Conservation (phyloP, 2,329 filamentous ascomycete species). For the Coniosporium tulheliwenetii region DNA sequence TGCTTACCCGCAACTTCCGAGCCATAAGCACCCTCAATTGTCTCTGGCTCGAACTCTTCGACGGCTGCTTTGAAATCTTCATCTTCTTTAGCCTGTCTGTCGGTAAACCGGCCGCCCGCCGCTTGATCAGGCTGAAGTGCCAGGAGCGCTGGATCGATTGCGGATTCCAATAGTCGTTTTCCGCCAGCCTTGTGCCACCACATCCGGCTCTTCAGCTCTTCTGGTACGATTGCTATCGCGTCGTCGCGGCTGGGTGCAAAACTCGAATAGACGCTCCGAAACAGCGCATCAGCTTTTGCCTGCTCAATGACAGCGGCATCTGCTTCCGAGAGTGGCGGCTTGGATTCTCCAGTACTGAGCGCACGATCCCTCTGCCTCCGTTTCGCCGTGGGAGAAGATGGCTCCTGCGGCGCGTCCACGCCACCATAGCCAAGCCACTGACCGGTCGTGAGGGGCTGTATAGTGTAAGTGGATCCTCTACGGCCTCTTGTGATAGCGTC, state of each 20-base stretch:
- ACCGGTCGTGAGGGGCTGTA: constrained; percentile 48
- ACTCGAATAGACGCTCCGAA: constrained; percentile 62
- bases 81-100: constrained; percentile 8
- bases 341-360: constrained; percentile 47
- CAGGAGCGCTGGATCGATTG: constrained; percentile 30
- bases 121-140: constrained; percentile 5
- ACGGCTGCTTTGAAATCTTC: constrained; percentile 18
- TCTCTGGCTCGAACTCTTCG: constrained; percentile 17
- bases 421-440: constrained; percentile 46
- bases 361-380: constrained; percentile 57
- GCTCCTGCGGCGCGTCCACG: constrained; percentile 23
- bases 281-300: constrained; percentile 57
- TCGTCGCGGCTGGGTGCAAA: constrained; percentile 67
- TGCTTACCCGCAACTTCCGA: constrained; percentile 30
- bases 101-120: neutral
- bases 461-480: constrained; percentile 43
- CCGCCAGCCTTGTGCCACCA: constrained; percentile 65
- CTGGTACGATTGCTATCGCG: constrained; percentile 52
- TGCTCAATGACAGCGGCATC: constrained; percentile 29
- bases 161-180: constrained; percentile 48
- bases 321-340: constrained; percentile 31
- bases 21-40: no score
- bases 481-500: constrained; percentile 34
- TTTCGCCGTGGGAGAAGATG: constrained; percentile 45
- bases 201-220: constrained; percentile 48